Base-by-base conservation (phyloP, 1,139 yeast genomes). In the Wickerhamiella pararugosa region DNA sequence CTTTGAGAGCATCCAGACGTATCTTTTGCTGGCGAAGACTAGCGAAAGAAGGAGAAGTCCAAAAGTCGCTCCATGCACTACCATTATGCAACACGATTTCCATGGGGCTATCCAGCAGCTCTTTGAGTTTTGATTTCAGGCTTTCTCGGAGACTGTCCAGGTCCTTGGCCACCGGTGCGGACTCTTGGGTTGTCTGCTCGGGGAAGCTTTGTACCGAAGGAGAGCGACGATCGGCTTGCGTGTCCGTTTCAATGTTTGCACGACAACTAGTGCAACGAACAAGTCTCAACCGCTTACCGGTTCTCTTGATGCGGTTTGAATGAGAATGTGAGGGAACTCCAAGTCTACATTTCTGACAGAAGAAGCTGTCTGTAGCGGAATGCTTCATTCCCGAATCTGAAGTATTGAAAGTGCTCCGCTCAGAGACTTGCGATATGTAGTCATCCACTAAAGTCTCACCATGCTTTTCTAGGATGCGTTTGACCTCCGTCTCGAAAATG, bases 401-500 rank as follows among this genome's bases (percentile, higher is more conserved):
- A 15, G 21, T 2, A 15, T 4, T 15, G 21, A 15, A 15, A 4
- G 3, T 15, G 4, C 21, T 15, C 21, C 21, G 21, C 21, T 15
- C 21, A 15, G 9, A 9, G 9, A 10, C 9, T 32, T n/a, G 9
- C 11, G 25, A 10, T 32, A 32, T 10, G 9, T 8, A 39, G 21
- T 40, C 36, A n/a, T 27, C 32, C 9, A 39, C 40, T 2, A 48
- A 42, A 30, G 41, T 32, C 6, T 42, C 46, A 8, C 43, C 44
- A 30, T 50, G 52, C 3, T 21, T 21, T 7, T 36, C 10, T 29
- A 51, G 45, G 33, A 64, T 48, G 5, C 53, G 51, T 29, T 51
- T 52, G 9, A 60, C 54, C 39, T 62, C 63, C 33, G 58, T 56
- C 32, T 79, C 78, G 53, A 81, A 79, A 5, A 74, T 61, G 5